phyloP scores from a whole-genome alignment of 1,139 yeast species.

The Diutina neorugosa region DNA sequence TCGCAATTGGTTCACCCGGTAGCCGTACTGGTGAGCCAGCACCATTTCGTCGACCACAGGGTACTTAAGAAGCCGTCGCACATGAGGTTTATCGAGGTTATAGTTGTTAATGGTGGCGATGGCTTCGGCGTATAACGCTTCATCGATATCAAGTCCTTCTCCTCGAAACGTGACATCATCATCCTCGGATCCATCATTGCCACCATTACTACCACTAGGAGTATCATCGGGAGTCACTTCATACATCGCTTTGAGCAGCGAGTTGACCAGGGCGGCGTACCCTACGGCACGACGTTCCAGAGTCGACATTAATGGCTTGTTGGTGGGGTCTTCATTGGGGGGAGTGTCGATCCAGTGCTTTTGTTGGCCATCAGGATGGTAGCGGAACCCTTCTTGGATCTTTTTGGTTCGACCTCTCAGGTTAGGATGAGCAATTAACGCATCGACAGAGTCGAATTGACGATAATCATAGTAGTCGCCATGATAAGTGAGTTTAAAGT shows the following conservation, averaged over 20 bases:
- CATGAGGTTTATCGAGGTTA: conserved; percentile 24
- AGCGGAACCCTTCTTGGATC: conserved; percentile 74
- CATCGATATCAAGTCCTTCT: conserved; percentile 32
- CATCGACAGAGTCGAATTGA: conserved; percentile 73
- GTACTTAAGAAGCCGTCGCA: conserved; percentile 25
- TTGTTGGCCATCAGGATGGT: conserved; percentile 62
- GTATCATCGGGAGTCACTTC: conserved; percentile 2
- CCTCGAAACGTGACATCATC: conserved; percentile 8
- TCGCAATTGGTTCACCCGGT: conserved; percentile 28
- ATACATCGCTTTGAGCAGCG: not conserved
- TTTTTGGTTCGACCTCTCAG: conserved; percentile 58
- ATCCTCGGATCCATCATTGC: not conserved
- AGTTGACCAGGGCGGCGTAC: not conserved
- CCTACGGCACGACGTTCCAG: not conserved
- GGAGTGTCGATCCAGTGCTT: conserved; percentile 62
- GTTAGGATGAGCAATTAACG: conserved; percentile 55
- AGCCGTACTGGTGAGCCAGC: conserved; percentile 31
- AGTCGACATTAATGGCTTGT: not conserved
- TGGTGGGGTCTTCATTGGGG: not conserved
- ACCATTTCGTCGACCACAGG: conserved; percentile 35
- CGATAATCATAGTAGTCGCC: conserved; percentile 74
- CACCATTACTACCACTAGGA: not conserved
- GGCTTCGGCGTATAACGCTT: conserved; percentile 22
- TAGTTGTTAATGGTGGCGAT: conserved; percentile 26
- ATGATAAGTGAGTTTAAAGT: conserved; percentile 52